Conservation (phyloP, 805 yeast species). For the Candida parachauliodes region DNA sequence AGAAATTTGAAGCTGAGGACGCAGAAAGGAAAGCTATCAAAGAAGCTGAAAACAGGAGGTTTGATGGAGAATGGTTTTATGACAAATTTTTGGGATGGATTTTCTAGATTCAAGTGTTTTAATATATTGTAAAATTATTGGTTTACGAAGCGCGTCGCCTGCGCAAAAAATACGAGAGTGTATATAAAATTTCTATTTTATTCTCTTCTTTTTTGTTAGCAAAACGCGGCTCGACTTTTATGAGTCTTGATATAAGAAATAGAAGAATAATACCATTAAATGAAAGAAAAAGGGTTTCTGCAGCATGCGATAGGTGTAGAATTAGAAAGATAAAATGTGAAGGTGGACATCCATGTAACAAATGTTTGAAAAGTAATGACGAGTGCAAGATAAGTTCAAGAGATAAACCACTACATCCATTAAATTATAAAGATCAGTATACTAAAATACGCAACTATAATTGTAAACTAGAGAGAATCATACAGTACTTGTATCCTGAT, state of each 20-base stretch:
- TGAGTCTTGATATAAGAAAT: conserved; percentile 5
- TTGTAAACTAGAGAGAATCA: conserved; percentile 14
- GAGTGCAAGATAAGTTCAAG: conserved; percentile 11
- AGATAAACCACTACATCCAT: conserved; percentile 10
- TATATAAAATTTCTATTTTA: no score
- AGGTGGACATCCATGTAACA: conserved; percentile 9
- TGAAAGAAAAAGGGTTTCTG: conserved; percentile 6
- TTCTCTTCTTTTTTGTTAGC: no score
- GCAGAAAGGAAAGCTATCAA: conserved; percentile 32
- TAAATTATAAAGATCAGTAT: conserved; percentile 7
- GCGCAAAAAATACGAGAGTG: no score
- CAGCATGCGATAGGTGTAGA: conserved; percentile 13
- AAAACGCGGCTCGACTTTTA: no score
- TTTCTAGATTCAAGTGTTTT: conserved; percentile 38
- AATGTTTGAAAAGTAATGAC: conserved; percentile 1
- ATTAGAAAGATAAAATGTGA: conserved; percentile 7
- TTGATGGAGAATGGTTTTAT: conserved; percentile 45
- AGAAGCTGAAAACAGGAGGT: conserved; percentile 42
- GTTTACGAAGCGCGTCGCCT: no score
- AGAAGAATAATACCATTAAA: conserved; percentile 8
- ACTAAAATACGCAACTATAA: conserved; percentile 8
- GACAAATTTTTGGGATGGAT: conserved; percentile 48
- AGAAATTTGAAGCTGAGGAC: conserved; percentile 30
- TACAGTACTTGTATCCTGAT: conserved; percentile 11
- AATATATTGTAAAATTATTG: no score